These are phyloP conservation scores for Flaveria linearis DNA, from an alignment of 129 eudicot species.

Conservation along the genomic window DNA sequence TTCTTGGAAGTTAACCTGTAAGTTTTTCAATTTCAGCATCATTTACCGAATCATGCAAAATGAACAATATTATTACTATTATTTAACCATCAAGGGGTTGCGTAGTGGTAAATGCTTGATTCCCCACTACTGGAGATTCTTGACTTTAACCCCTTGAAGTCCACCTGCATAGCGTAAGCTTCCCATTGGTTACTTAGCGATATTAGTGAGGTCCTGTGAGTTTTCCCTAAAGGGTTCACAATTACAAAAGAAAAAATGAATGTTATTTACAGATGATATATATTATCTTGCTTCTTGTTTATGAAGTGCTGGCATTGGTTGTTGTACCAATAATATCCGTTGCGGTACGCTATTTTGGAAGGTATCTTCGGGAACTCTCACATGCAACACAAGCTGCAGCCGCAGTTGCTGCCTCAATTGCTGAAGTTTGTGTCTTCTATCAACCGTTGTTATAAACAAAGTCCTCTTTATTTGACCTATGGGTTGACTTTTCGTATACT, in stretches of 20 bases:
- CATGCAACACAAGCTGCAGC: constrained; percentile 62
- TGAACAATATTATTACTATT: not conserved
- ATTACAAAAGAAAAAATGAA: not conserved
- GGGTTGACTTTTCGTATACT: constrained; percentile 8
- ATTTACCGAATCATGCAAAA: not conserved
- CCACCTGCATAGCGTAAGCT: no score
- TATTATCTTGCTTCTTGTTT: constrained; percentile 7
- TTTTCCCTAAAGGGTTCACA: no score
- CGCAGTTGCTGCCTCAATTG: constrained; percentile 58
- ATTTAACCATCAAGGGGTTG: no score
- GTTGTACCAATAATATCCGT: constrained; percentile 85
- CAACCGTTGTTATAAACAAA: not conserved
- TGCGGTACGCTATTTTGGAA: constrained; percentile 50
- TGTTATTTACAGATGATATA: not conserved
- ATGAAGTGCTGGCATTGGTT: constrained; percentile 75
- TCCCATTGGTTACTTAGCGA: no score
- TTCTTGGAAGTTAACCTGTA: constrained; percentile 97
- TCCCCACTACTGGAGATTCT: no score
- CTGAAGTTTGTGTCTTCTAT: constrained; percentile 37
- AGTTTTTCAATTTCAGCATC: not conserved
- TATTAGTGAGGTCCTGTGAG: no score
- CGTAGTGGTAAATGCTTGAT: no score
- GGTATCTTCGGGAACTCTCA: constrained; percentile 51
- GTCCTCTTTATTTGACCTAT: not conserved
- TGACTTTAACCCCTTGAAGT: not conserved